Evolutionary conservation across 768 basidiomycete genomes (phyloP), one percentile per base, ranked within the genome.

Genomic region (Myochromella boudieri): DNA sequence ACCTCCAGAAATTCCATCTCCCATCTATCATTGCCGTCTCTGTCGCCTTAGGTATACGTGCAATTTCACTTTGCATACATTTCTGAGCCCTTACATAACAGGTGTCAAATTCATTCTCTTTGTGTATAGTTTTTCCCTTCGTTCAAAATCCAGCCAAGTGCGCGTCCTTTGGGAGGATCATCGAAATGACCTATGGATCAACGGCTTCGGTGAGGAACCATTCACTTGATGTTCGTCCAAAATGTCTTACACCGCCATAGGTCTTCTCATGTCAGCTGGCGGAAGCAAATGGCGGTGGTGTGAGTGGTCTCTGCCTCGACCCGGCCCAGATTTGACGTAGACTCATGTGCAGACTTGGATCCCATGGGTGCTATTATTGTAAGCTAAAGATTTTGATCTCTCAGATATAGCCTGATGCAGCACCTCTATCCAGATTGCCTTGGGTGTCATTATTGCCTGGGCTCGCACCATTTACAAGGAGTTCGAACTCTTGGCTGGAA

Each of bases 161-260:
- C 80, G 81, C 37, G 82, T 97, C n/a, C 77, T 97, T 22, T 97
- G 92, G 93, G 91, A 97, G 65, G 95, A 98, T 61, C 95, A 97
- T 54, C 76, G 95, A 55, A 97, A 94, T 58, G 95, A 95, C 59
- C 62, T 93, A n/a, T 89, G 82, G 61, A 83, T 92, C 61, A 93
- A 93, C 58, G 70, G 77, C 20, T 87, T 89, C 51, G 85, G 86
- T 85, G 51, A 26, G 74, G 22, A 26, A 48, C 14, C 22, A 21
- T 25, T 28, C 14, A 22, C 26, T 34, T 37, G 10, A 33, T 53
- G 33, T 34, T 17, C 25, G 52, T 48, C 21, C n/a, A n/a, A n/a
- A n/a, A n/a, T n/a, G n/a, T n/a, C n/a, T 51, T 17, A 37, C 43
- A 21, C 29, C 50, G 26, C 43, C 42, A 33, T 54, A 90, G 87